Evolutionary conservation across 2,329 filamentous ascomycete species (phyloP), one percentile per base, ranked within the genome.

Genomic region (Epichloe brachyelytri): DNA sequence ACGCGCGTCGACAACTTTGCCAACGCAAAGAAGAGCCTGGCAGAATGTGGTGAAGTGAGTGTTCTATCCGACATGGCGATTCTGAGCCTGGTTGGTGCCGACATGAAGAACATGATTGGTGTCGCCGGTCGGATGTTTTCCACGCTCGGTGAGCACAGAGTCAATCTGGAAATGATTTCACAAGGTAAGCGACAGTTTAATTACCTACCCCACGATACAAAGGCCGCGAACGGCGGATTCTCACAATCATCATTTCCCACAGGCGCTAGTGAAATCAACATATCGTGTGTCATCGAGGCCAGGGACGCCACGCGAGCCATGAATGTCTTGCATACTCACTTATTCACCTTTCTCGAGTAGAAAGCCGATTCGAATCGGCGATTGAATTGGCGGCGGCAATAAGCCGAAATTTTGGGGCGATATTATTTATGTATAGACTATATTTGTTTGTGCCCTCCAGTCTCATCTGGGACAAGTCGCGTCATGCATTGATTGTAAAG

Each of bases 111-210:
- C 68, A 96, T 97, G 89, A 76, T 87, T 52, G 93, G 93, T 55
- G 88, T 98, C 56, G 87, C 87, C 7, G 93, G 93, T 30, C 83
- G 80, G 59, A 97, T 98, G 86, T 97, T 98, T 68, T 88, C 86
- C 46, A 94, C 90, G 1, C 74, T 98, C 17, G 93, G 93, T 43
- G 87, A 96, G 64, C 86, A 95, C 65, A 86, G 87, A 60, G 83
- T 98, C 63, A 98, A 98, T 66, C 88, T 98, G 59, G 93, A 98
- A 71, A 98, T 98, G 93, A 98, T 98, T 59, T 95, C 88, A 22
- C 93, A 98, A 72, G 93, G 93, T 91, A 75, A 62, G 75, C 53
- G 6, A 7, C 17, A 7, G 4, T 36, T 19, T 1, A 39, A 15
- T 44, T 33, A 12, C 22, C 26, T 19, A 3, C 5, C 5, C 14